phyloP scores from a whole-genome alignment of 176 grass and related monocot genomes.

The Luzula sylvatica region DNA sequence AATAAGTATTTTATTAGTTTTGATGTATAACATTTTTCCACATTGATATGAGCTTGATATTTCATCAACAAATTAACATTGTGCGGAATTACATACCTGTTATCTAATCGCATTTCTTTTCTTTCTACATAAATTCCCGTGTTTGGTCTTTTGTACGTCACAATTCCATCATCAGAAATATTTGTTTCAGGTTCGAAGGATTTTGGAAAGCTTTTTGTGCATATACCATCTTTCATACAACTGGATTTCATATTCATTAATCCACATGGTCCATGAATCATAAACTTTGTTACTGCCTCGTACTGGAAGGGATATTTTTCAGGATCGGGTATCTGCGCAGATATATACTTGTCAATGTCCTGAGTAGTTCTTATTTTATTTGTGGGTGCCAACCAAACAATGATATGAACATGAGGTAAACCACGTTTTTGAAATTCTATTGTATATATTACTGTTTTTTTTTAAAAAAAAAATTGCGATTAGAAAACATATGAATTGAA shows the following conservation, averaged over 20 bases:
- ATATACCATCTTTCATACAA: slow-evolving; percentile 3
- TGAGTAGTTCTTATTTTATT: background rate
- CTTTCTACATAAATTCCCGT: background rate
- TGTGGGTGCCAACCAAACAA: background rate
- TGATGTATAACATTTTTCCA: slow-evolving; percentile 7
- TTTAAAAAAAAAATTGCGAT: too few relatives aligned
- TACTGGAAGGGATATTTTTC: background rate
- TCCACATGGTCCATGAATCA: background rate
- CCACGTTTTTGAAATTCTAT: background rate
- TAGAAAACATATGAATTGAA: too few relatives aligned
- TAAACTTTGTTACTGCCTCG: background rate
- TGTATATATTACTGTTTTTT: too few relatives aligned
- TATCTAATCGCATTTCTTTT: too few relatives aligned
- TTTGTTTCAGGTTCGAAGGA: background rate
- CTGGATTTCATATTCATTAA: background rate
- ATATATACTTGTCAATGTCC: background rate
- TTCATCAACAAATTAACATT: background rate
- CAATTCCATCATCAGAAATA: slow-evolving; percentile 17
- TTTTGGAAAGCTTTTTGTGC: slow-evolving; percentile 16
- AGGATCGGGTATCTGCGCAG: background rate
- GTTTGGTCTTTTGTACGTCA: slow-evolving; percentile 17
- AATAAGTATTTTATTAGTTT: slow-evolving; percentile 26
- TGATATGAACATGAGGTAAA: background rate
- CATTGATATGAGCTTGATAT: slow-evolving; percentile 16
- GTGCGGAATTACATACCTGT: background rate